A percentile compares a stretch with the other conserved stretches of the same genome.
phyloP scores from a whole-genome alignment of 2,329 filamentous ascomycete genomes.

The Onygenales sp. region DNA sequence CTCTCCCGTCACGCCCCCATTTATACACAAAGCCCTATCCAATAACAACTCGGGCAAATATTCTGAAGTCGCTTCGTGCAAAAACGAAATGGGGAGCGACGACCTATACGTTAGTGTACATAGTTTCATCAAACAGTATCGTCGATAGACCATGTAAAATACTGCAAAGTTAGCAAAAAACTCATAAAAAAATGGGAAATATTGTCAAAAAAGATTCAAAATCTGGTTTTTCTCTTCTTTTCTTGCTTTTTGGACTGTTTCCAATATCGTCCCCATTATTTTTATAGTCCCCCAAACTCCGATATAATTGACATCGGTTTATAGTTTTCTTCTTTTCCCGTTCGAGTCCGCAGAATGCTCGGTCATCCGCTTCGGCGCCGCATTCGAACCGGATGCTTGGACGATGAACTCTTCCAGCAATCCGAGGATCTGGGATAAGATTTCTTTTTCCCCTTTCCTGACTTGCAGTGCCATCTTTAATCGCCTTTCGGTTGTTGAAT shows the following conservation, averaged over 20 bases:
- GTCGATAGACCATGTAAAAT: slow-evolving; percentile 7
- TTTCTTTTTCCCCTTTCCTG: slow-evolving; percentile 61
- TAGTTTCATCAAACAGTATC: slow-evolving; percentile 8
- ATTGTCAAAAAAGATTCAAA: slow-evolving; percentile 1
- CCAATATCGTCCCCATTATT: too few relatives aligned
- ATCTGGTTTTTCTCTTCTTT: neutral
- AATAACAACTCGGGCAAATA: neutral
- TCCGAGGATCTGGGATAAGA: slow-evolving; percentile 48
- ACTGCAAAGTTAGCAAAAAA: slow-evolving; percentile 10
- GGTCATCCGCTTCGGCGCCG: slow-evolving; percentile 22
- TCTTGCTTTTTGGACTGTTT: neutral
- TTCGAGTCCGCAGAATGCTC: slow-evolving; percentile 16
- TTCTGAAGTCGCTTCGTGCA: neutral
- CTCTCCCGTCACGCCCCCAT: neutral
- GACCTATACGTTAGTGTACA: slow-evolving; percentile 9
- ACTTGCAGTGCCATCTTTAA: slow-evolving; percentile 56
- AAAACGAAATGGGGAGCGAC: slow-evolving; percentile 5
- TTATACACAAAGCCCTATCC: neutral
- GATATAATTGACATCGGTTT: neutral
- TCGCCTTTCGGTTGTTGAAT: slow-evolving; percentile 26
- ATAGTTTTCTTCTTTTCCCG: slow-evolving; percentile 13
- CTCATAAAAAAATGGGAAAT: slow-evolving; percentile 11
- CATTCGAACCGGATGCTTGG: slow-evolving; percentile 6
- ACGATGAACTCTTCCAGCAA: slow-evolving; percentile 22
- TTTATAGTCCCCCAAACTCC: too few relatives aligned